phyloP scores from a whole-genome alignment of 2,329 filamentous ascomycete species.

The Pleochaeta shiraiana region DNA sequence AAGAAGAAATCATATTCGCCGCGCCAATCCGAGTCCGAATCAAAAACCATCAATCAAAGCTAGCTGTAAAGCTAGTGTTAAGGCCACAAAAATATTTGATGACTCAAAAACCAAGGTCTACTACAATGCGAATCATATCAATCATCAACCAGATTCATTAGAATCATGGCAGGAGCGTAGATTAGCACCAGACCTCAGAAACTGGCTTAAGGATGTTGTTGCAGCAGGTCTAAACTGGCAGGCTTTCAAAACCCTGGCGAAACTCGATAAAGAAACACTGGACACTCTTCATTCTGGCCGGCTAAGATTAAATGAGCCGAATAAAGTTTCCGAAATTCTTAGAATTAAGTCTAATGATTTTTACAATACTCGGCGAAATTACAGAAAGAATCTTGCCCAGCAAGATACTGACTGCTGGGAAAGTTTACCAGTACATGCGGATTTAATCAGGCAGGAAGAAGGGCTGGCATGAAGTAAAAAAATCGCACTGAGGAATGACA shows the following conservation, averaged over 20 bases:
- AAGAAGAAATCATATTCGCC: too few relatives aligned
- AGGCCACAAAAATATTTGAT: not conserved
- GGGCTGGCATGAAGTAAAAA: too few relatives aligned
- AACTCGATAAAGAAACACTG: not conserved
- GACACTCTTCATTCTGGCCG: not conserved
- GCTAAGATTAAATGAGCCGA: not conserved
- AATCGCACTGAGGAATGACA: too few relatives aligned
- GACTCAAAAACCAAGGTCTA: not conserved
- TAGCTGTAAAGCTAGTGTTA: too few relatives aligned
- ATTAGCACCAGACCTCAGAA: not conserved
- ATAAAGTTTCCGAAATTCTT: not conserved
- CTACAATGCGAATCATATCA: not conserved
- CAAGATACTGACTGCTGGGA: not conserved
- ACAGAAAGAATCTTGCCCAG: not conserved
- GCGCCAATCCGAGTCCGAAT: too few relatives aligned
- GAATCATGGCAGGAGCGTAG: not conserved
- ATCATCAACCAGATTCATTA: not conserved
- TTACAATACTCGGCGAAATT: not conserved
- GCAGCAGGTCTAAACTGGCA: not conserved
- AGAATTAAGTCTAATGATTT: not conserved
- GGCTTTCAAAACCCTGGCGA: not conserved
- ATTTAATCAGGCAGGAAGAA: too few relatives aligned
- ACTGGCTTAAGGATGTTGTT: not conserved
- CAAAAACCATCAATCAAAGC: too few relatives aligned
- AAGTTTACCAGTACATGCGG: not conserved